These are phyloP conservation scores for Lasiodiplodia sp. DNA, from an alignment of 2,329 filamentous ascomycete genomes.

Conservation along the genomic window DNA sequence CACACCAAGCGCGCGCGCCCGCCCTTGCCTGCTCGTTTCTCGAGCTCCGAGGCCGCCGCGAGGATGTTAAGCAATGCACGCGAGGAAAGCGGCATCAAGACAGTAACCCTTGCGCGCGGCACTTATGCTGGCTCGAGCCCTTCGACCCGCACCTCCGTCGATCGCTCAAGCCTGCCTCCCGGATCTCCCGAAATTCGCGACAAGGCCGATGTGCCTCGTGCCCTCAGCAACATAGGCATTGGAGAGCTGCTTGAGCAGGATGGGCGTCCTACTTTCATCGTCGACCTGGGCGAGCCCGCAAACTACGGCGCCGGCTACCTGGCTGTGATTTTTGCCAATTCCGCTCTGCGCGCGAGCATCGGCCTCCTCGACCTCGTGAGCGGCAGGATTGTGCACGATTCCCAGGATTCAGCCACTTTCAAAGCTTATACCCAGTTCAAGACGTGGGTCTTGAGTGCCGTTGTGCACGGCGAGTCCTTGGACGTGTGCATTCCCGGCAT, in stretches of 20 bases:
- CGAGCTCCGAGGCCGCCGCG: conserved; percentile 63
- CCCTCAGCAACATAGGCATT: conserved; percentile 70
- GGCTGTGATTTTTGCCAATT: conserved; percentile 72
- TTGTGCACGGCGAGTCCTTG: conserved; percentile 60
- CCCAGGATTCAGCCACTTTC: conserved; percentile 35
- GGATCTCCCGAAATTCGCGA: conserved; percentile 58
- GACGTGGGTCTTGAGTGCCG: conserved; percentile 68
- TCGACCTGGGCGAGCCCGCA: conserved; percentile 69
- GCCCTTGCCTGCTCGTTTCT: conserved; percentile 62
- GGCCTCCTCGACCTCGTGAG: conserved; percentile 64
- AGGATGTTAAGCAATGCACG: conserved; percentile 63
- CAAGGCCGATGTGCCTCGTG: conserved; percentile 58
- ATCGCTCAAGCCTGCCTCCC: conserved; percentile 56
- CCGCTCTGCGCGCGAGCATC: conserved; percentile 66
- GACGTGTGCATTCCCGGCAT: conserved; percentile 57
- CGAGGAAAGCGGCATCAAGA: conserved; percentile 59
- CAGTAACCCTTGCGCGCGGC: conserved; percentile 59
- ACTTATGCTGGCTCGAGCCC: conserved; percentile 50
- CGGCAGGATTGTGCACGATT: conserved; percentile 51
- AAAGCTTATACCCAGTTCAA: conserved; percentile 63
- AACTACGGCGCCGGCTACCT: conserved; percentile 64
- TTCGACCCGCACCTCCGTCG: conserved; percentile 60
- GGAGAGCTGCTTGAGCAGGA: conserved; percentile 79
- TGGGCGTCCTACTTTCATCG: conserved; percentile 76
- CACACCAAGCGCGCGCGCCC: conserved; percentile 53